Conservation (phyloP, 164 flowering plant species). For the Nymphaea colorata region DNA sequence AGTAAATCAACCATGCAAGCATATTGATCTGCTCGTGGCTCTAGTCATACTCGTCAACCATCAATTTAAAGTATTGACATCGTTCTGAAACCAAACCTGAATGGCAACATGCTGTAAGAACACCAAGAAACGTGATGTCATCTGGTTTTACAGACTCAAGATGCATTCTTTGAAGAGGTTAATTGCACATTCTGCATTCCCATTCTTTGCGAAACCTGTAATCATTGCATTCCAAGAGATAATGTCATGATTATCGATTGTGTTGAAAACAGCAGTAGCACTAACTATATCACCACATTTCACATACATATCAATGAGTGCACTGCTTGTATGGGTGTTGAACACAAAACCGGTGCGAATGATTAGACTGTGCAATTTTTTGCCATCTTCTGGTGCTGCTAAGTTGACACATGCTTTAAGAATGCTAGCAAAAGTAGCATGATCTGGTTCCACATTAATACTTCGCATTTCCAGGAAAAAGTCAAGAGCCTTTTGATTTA, state of each 20-base stretch:
- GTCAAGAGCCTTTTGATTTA: conserved; percentile 39
- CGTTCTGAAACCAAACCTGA: conserved; percentile 67
- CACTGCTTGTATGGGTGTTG: conserved; percentile 56
- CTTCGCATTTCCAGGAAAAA: conserved; percentile 49
- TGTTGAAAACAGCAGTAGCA: conserved; percentile 51
- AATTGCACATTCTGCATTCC: conserved; percentile 60
- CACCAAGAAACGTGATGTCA: conserved; percentile 77
- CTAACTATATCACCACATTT: conserved; percentile 78
- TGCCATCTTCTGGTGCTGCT: conserved; percentile 55
- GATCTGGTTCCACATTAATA: conserved; percentile 43
- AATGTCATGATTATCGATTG: conserved; percentile 44
- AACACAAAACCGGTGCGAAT: conserved; percentile 42
- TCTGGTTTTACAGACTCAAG: conserved; percentile 39
- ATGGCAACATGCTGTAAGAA: conserved; percentile 86
- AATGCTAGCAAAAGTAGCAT: conserved; percentile 71
- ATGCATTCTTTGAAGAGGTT: conserved; percentile 45
- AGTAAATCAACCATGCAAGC: conserved; percentile 88
- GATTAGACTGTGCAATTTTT: conserved; percentile 49
- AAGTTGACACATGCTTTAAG: conserved; percentile 60
- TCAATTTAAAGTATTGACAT: conserved; percentile 35
- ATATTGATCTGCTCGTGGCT: conserved; percentile 61
- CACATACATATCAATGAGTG: conserved; percentile 87
- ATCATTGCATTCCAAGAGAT: conserved; percentile 90
- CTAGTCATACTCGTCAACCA: conserved; percentile 36
- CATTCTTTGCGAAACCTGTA: conserved; percentile 81